phyloP scores from a whole-genome alignment of 179 eudicot genomes.

The Beta corolliflora region DNA sequence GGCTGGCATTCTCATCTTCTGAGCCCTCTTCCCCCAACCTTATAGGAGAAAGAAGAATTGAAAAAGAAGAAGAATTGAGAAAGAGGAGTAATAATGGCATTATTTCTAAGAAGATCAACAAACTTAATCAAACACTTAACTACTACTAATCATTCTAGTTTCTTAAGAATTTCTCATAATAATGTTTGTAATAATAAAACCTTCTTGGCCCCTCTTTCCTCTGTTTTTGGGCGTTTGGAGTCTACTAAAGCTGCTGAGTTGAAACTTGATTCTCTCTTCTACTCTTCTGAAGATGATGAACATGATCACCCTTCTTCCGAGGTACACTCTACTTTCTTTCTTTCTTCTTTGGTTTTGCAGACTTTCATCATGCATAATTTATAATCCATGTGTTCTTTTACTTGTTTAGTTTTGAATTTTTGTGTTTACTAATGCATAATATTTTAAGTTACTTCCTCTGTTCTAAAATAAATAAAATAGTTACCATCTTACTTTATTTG shows the following conservation, averaged over 20 bases:
- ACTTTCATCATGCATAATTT: background rate
- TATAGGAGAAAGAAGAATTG: background rate
- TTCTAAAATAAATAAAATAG: too few species aligned
- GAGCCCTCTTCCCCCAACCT: background rate
- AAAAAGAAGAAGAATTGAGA: too few species aligned
- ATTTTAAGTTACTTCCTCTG: too few species aligned
- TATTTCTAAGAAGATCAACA: conserved; percentile 20
- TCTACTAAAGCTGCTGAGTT: conserved; percentile 26
- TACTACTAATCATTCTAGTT: background rate
- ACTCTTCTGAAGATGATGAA: conserved; percentile 27
- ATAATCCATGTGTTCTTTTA: too few species aligned
- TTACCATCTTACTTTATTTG: too few species aligned
- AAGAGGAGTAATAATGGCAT: conserved; percentile 12
- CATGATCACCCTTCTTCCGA: background rate
- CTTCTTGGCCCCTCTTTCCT: conserved; percentile 6
- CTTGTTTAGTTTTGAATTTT: too few species aligned
- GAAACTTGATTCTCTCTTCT: conserved; percentile 24
- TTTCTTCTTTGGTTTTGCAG: background rate
- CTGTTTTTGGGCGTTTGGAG: conserved; percentile 12
- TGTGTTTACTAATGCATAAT: too few species aligned
- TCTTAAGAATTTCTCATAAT: background rate
- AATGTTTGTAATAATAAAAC: background rate
- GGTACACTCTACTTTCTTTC: background rate
- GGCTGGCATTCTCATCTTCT: conserved; percentile 29
- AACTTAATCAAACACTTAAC: conserved; percentile 4